Percentiles rank a stretch among this genome's conserved stretches.
Evolutionary conservation across 257 asterid genomes (phyloP).

Genomic region (Solanum chilense): DNA sequence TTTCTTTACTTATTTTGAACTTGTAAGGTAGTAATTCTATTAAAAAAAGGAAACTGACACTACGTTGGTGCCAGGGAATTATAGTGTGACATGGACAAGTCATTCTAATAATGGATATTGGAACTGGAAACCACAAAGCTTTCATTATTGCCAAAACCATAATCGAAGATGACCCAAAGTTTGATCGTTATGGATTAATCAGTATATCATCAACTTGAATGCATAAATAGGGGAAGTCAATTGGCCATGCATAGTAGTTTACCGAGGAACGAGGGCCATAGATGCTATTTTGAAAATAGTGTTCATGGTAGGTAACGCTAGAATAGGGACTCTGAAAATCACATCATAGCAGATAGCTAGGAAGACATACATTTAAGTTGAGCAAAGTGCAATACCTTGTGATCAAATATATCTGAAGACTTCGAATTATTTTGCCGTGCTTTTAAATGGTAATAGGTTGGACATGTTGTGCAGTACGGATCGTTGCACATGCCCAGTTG

Average conservation of each 20-base stretch:
- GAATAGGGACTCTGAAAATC: not conserved
- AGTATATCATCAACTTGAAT: not conserved
- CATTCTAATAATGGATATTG: not conserved
- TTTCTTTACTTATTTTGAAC: not conserved
- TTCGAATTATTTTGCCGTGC: conserved; percentile 33
- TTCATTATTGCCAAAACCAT: not conserved
- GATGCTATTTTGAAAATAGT: not conserved
- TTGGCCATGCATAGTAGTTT: not conserved
- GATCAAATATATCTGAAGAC: conserved; percentile 45
- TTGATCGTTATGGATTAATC: not conserved
- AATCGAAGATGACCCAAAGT: not conserved
- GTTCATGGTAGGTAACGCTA: not conserved
- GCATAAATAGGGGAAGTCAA: not conserved
- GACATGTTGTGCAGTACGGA: conserved; percentile 95
- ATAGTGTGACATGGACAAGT: not conserved
- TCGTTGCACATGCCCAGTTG: conserved; percentile 89
- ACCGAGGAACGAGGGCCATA: not conserved
- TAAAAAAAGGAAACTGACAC: not conserved
- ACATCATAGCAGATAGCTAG: not conserved
- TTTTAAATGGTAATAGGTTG: conserved; percentile 42
- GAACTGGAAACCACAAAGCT: not conserved
- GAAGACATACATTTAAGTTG: not conserved
- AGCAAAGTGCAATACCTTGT: conserved; percentile 39
- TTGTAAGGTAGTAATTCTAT: not conserved
- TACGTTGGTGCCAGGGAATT: not conserved